Evolutionary conservation across 768 basidiomycete genomes (phyloP), one percentile per base, ranked within the genome.

Genomic region (Chlorophyllum brunneum): DNA sequence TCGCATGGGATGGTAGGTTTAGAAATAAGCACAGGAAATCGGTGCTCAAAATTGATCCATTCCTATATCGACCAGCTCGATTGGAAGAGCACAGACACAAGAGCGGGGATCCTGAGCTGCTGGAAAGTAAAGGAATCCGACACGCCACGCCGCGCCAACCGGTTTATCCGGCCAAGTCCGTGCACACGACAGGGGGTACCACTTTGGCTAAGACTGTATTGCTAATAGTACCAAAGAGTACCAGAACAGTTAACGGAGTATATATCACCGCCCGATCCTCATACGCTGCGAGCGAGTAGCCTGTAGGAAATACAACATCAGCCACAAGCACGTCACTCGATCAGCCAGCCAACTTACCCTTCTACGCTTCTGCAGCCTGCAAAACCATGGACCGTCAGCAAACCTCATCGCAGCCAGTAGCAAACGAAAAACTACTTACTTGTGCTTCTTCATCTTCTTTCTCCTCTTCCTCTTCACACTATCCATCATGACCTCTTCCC

Each of bases 401-500:
- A 38, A 41, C 11, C 31, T 29, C 40, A 20, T 2, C 16, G 5
- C n/a, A 39, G 23, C 43, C 38, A 29, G 31, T 40, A 38, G 41
- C 31, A 22, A 50, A 16, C 29, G 23, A 38, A 52, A 51, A 30
- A 22, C n/a, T 9, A 77, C 88, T 69, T 63, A 92, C 92, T 95
- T 95, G 68, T 95, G 93, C 72, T 94, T 95, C 80, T 87, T 92
- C 85, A 95, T 95, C 83, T 95, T 95, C 83, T 84, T 88, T 76
- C 82, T 76, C 60, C 82, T 78, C 77, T 93, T 93, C 67, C 90
- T 80, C 75, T 85, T 88, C 24, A 82, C 83, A 59, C 90, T 92
- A 60, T 92, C 91, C 70, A 89, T 74, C 65, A 82, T 67, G 13
- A 89, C 77, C 38, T 80, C 77, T 58, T 82, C 76, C 77, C 78